Base-by-base conservation (phyloP, 345 rosid species). In the Arabis alpina region DNA sequence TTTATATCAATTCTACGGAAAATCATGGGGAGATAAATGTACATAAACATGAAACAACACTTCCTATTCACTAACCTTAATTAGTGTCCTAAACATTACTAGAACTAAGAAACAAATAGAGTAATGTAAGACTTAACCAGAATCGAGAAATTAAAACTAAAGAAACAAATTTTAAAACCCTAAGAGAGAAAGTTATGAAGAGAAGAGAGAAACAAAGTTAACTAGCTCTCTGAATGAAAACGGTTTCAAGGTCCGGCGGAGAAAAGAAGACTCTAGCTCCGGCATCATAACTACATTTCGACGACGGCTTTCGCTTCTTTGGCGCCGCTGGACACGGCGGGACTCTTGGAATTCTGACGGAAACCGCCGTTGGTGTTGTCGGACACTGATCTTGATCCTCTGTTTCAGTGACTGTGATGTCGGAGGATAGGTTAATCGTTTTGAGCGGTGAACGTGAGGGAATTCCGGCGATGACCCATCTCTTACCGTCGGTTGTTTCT, bases 281-380 rank as follows among this genome's bases (percentile, higher is more conserved):
- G 54, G 77, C 57, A n/a, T 70, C 69, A 55, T 65, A 69, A 16
- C 79, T 66, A 61, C 79, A 76, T 65, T 82, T 87, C 27, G 66
- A 52, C n/a, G 86, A 49, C 43, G 82, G 63, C 56, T 82, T 90
- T 16, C 82, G 76, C 75, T 88, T 90, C 84, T 79, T 83, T 1
- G 94, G 97, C 2, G 97, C 80, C n/a, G 87, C 84, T 24, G 97
- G 97, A 54, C 94, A 90, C 6, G 88, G 70, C 43, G 68, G 44
- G 14, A 41, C 36, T 12, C 74, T 65, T 10, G 92, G 85, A 12
- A 90, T 88, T 70, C 81, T 81, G 10, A 85, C 58, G 13, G 85
- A 84, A 53, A 76, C 80, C 0, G 76, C 80, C 24, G 84, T 86
- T 0, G 97, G 97, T 3, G 97, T 88, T 4, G 81, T 80, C 10